A percentile compares a stretch with the other conserved stretches of the same genome.
These are phyloP conservation scores for Neonectria hederae DNA, from an alignment of 2,329 filamentous ascomycete genomes.

Conservation along the genomic window DNA sequence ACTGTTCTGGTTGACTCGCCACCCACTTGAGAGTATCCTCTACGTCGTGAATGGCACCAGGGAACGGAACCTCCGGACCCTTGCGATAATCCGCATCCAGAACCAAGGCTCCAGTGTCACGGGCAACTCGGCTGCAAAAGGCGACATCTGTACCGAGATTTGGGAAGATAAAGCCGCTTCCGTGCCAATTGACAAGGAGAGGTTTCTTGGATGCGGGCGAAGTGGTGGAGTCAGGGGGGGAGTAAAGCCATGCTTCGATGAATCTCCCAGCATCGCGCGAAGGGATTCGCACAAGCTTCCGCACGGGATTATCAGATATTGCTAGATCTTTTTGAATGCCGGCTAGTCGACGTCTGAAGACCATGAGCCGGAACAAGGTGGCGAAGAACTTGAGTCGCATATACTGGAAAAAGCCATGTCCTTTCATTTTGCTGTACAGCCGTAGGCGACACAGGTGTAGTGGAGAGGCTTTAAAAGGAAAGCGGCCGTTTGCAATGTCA, in stretches of 20 bases:
- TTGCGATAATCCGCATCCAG: slow-evolving; percentile 26
- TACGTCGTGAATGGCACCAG: slow-evolving; percentile 11
- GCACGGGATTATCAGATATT: neutral
- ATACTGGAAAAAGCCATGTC: slow-evolving; percentile 16
- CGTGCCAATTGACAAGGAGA: slow-evolving; percentile 24
- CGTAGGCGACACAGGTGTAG: neutral
- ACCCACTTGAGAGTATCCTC: slow-evolving; percentile 19
- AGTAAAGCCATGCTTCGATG: slow-evolving; percentile 18
- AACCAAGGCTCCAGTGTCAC: slow-evolving; percentile 1
- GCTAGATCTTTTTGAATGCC: neutral
- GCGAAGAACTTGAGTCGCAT: slow-evolving; percentile 15
- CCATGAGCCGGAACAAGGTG: slow-evolving; percentile 5
- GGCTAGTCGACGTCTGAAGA: neutral
- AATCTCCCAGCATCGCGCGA: slow-evolving; percentile 16
- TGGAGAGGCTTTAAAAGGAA: neutral
- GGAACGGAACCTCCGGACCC: slow-evolving; percentile 14
- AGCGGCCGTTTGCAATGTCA: neutral
- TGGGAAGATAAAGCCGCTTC: slow-evolving; percentile 21
- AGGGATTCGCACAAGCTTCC: slow-evolving; percentile 12
- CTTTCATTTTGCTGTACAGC: neutral
- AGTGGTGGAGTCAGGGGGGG: neutral
- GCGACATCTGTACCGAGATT: slow-evolving; percentile 1
- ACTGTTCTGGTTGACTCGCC: slow-evolving; percentile 5
- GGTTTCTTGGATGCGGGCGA: neutral
- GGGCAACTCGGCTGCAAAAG: slow-evolving; percentile 19